Evolutionary conservation across 495 filamentous ascomycete species (phyloP), one percentile per base, ranked within the genome.

Genomic region (Physcia stellaris): DNA sequence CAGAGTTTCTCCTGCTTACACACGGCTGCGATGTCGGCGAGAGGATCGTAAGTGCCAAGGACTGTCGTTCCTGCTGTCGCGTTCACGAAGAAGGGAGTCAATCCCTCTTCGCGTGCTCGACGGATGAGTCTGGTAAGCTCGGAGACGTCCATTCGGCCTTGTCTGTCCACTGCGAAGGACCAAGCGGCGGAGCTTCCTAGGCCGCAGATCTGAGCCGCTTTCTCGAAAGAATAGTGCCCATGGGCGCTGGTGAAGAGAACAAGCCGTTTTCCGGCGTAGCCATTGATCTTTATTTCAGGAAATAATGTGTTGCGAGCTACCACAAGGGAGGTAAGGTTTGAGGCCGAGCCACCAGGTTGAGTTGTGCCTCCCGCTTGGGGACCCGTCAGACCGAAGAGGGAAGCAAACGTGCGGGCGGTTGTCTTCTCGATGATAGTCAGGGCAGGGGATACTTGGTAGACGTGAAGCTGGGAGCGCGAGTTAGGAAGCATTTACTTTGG

Each of bases 11-110:
- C 62, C 42, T 68, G 66, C 35, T 67, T 57, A 63, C 86, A 93
- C 12, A 95, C 64, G 20, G 66, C 68, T 1, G 78, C 68, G 43
- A 95, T 79, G 10, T 65, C 70, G 16, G 65, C 53, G 45, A 95
- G 76, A 2, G 82, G 83, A 55, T 95, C 88, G 54, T 80, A 98
- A 11, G 83, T 85, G 15, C 88, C 90, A 41, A 87, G 59, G 7
- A 94, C 90, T 2, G 90, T 98, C 12, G 90, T 95, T 15, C 88
- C 88, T 3, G 90, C 88, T 1, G 88, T 94, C 4, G 88, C 81
- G 52, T 94, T 95, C 52, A 95, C 85, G 60, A 88, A 98, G 49
- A 98, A 83, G 0, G 90, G 88, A 4, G 81, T 87, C 39, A 71
- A 69, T 27, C 81, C 80, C 48, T 76, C 66, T 9, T 47, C 43